Evolutionary conservation across 2,329 filamentous ascomycete genomes (phyloP), one percentile per base, ranked within the genome.

Genomic region (Fusarium lateritium): DNA sequence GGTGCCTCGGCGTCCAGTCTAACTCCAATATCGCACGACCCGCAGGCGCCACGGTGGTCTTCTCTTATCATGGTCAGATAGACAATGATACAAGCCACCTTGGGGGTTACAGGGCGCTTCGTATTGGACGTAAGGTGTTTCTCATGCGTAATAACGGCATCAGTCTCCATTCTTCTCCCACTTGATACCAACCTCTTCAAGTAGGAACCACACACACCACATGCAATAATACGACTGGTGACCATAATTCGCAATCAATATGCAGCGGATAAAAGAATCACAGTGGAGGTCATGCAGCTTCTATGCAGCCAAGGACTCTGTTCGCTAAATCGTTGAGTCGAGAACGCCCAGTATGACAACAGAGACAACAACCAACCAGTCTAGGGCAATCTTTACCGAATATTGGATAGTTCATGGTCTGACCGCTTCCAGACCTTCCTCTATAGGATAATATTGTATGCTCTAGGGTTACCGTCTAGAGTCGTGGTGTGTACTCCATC

Each of bases 401-500:
- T 19, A 7, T 28, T 13, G 42, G 10, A 26, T 26, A 44, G 42
- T 44, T 26, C 15, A 50, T 21, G 19, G 24, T 21, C 47, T 50
- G 22, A 39, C 11, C 17, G 17, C 47, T 39, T 3, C 11, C 15
- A 26, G 33, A 26, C 15, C 31, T 50, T 14, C 36, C n/a, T 52
- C 13, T 52, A 38, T 36, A 33, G 24, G n/a, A 11, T 11, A 6
- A 17, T 24, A 9, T n/a, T 31, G 39, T 22, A 7, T 11, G 34
- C n/a, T 13, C 17, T 22, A 6, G 17, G 19, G 14, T 24, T 21
- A 33, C 50, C 6, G 2, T n/a, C 13, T 21, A 1, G 3, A 22
- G 38, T 34, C 24, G 38, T 53, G 50, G 50, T 52, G 49, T 42
- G 14, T 52, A 42, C 38, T 42, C 38, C 50, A 52, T 52, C 14